Evolutionary conservation across 225 moss, liverwort and hornwort species (phyloP).

Genomic region (Bryoerythrophyllum caledonicum): DNA sequence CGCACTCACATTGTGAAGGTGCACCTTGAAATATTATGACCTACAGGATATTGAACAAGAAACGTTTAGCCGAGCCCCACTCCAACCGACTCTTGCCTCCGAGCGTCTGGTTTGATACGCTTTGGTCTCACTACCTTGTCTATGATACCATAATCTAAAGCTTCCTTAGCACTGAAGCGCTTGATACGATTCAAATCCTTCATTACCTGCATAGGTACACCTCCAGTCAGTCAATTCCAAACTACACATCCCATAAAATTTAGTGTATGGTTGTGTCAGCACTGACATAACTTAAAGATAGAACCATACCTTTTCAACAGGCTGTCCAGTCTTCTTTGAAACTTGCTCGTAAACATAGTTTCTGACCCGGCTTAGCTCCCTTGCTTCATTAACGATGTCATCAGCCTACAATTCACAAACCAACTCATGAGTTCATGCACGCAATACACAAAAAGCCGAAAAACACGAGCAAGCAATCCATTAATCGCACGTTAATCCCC

Average conservation of each 20-base stretch:
- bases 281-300: neutral
- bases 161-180: slow-evolving; percentile 95
- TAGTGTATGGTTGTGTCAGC: neutral
- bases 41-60: slow-evolving; percentile 24
- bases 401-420: slow-evolving; percentile 68
- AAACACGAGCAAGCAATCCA: neutral
- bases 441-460: neutral
- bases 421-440: slow-evolving; percentile 18
- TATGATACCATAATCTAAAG: slow-evolving; percentile 95
- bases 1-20: slow-evolving; percentile 24
- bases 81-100: slow-evolving; percentile 53
- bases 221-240: slow-evolving; percentile 4
- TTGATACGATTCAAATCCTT: slow-evolving; percentile 99
- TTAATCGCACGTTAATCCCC: neutral
- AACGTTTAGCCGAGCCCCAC: slow-evolving; percentile 45
- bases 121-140: slow-evolving; percentile 89
- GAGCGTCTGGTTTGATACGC: slow-evolving; percentile 54
- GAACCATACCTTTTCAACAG: slow-evolving; percentile 78
- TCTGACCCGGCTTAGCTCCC: slow-evolving; percentile 88
- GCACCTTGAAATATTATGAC: slow-evolving; percentile 29
- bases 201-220: slow-evolving; percentile 54
- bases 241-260: neutral
- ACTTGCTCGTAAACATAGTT: slow-evolving; percentile 88
- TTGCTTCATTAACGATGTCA: slow-evolving; percentile 98
- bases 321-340: slow-evolving; percentile 86